A percentile compares a stretch with the other conserved stretches of the same genome.
phyloP scores from a whole-genome alignment of 768 basidiomycete genomes.

The Kwoniella shandongensis region DNA sequence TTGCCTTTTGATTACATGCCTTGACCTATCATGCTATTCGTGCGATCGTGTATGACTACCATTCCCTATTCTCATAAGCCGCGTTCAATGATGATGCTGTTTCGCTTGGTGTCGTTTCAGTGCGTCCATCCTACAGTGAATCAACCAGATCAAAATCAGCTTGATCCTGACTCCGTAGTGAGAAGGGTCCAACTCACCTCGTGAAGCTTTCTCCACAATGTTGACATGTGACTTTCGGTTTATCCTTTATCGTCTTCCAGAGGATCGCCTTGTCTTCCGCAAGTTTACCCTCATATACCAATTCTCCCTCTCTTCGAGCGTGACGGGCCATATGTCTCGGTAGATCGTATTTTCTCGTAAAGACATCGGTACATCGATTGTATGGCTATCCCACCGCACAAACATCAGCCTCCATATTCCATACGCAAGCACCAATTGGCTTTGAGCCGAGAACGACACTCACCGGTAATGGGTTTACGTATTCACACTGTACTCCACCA shows the following conservation, averaged over 20 bases:
- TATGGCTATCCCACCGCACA: conserved; percentile 29
- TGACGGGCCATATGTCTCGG: conserved; percentile 50
- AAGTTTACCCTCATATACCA: conserved; percentile 44
- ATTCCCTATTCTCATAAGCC: too few relatives aligned
- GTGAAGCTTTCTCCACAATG: conserved; percentile 47
- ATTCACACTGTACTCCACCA: conserved; percentile 44
- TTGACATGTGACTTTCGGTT: conserved; percentile 44
- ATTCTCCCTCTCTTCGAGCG: conserved; percentile 45
- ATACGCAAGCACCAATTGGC: too few relatives aligned
- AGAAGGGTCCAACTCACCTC: conserved; percentile 27
- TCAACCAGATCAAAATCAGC: neutral
- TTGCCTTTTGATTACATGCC: too few relatives aligned
- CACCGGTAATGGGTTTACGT: conserved; percentile 45
- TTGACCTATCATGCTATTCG: too few relatives aligned
- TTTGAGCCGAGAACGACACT: conserved; percentile 10
- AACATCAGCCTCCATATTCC: conserved; percentile 5
- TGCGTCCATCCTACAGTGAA: conserved; percentile 40
- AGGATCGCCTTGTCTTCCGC: conserved; percentile 42
- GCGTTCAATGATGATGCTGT: conserved; percentile 37
- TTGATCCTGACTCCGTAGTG: neutral
- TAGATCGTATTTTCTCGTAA: conserved; percentile 48
- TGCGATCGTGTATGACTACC: too few relatives aligned
- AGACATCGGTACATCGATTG: conserved; percentile 46
- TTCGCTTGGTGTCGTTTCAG: conserved; percentile 48
- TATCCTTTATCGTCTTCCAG: conserved; percentile 47